Percentiles rank a stretch among this genome's conserved stretches.
These are phyloP conservation scores for Chaetomium olivaceum DNA, from an alignment of 2,329 filamentous ascomycete species.

Conservation along the genomic window DNA sequence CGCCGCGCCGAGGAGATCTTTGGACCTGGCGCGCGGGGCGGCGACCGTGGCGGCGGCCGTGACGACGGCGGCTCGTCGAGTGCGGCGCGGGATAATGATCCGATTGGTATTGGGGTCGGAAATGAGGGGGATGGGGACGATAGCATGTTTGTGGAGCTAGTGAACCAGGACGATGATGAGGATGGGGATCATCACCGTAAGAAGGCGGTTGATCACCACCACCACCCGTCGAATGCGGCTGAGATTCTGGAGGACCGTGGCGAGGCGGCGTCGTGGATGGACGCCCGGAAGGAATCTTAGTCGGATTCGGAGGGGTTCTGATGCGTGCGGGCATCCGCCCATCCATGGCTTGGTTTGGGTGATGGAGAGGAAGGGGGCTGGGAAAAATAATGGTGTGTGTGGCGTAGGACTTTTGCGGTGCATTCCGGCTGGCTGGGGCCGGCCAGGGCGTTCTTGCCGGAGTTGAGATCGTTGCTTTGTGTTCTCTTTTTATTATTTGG, in stretches of 20 bases:
- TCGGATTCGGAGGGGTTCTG: slow-evolving; percentile 5
- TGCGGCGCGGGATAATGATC: slow-evolving; percentile 29
- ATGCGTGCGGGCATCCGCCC: background rate
- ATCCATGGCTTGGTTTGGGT: background rate
- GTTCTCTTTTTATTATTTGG: background rate
- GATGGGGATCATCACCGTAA: slow-evolving; percentile 33
- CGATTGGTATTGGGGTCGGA: slow-evolving; percentile 34
- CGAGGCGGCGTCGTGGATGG: slow-evolving; percentile 29
- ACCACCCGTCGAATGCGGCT: slow-evolving; percentile 16
- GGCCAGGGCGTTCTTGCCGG: background rate
- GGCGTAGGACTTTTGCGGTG: slow-evolving; percentile 9
- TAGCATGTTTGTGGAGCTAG: slow-evolving; percentile 58
- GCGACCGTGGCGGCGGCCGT: slow-evolving; percentile 34
- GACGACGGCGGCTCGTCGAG: slow-evolving; percentile 2
- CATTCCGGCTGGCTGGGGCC: slow-evolving; percentile 6
- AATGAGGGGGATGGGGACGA: slow-evolving; percentile 51
- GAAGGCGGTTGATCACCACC: slow-evolving; percentile 35
- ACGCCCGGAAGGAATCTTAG: slow-evolving; percentile 26
- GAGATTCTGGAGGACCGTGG: slow-evolving; percentile 25
- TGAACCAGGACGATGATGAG: slow-evolving; percentile 54
- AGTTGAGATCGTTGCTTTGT: slow-evolving; percentile 7
- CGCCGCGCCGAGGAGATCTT: slow-evolving; percentile 54
- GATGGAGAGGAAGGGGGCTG: background rate
- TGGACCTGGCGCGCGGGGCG: slow-evolving; percentile 50
- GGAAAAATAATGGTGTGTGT: background rate